Percentiles rank a stretch among this genome's conserved stretches.
Conservation (phyloP, 2,329 filamentous ascomycete genomes). For the Pyricularia grisea region DNA sequence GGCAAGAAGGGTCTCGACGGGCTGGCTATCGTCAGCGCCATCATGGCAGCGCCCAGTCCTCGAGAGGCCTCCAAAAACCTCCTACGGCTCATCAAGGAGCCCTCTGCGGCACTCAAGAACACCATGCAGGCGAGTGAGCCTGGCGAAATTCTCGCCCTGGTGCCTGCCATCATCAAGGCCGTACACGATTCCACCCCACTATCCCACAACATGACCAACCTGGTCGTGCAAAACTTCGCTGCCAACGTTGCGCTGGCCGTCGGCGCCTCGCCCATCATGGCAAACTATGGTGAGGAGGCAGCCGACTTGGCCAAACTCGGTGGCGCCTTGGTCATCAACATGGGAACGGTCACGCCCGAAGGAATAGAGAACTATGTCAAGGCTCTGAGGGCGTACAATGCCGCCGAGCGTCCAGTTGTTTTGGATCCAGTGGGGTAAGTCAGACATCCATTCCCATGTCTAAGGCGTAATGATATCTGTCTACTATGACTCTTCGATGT, state of each 20-base stretch:
- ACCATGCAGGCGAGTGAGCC: conserved; percentile 4
- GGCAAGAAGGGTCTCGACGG: conserved; percentile 59
- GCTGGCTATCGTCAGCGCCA: conserved; percentile 81
- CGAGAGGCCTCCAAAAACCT: conserved; percentile 53
- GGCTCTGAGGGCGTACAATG: conserved; percentile 76
- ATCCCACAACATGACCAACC: conserved; percentile 95
- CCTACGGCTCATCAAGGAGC: conserved; percentile 38
- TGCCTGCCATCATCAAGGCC: conserved; percentile 41
- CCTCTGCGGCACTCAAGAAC: conserved; percentile 13
- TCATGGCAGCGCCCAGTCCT: conserved; percentile 65
- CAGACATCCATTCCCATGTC: neutral
- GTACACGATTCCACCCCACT: conserved; percentile 60
- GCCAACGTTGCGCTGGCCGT: conserved; percentile 81
- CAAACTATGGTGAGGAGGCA: conserved; percentile 76
- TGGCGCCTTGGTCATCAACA: conserved; percentile 81
- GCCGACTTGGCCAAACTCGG: conserved; percentile 67
- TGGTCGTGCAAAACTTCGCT: conserved; percentile 90
- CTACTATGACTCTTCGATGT: neutral
- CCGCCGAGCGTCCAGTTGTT: conserved; percentile 62
- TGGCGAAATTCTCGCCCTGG: conserved; percentile 16
- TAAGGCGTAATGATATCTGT: neutral
- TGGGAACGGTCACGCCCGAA: conserved; percentile 81
- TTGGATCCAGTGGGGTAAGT: conserved; percentile 78
- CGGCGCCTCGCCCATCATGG: conserved; percentile 90
- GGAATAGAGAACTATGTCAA: conserved; percentile 61